phyloP scores from a whole-genome alignment of 352 stramenopile genomes.

The Phytophthora vignae region DNA sequence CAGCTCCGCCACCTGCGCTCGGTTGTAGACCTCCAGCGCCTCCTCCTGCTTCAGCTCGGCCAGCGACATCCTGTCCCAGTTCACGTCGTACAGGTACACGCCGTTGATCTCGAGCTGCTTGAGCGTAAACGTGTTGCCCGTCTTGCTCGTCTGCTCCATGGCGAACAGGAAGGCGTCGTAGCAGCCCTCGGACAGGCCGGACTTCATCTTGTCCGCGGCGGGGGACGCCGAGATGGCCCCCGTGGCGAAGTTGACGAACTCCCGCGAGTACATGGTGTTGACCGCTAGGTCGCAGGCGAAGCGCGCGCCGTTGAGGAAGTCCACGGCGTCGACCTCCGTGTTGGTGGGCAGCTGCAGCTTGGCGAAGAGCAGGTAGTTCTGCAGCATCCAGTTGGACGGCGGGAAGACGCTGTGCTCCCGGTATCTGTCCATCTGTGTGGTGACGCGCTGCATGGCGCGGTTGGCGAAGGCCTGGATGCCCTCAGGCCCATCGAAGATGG shows the following conservation, averaged over 20 bases:
- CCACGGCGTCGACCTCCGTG: conserved; percentile 58
- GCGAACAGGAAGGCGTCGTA: conserved; percentile 64
- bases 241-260: conserved; percentile 59
- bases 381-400: conserved; percentile 35
- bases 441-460: conserved; percentile 28
- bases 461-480: conserved; percentile 42
- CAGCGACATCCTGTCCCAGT: conserved; percentile 58
- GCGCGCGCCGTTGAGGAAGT: conserved; percentile 59
- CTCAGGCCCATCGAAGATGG: conserved; percentile 36
- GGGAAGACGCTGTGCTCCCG: conserved; percentile 47
- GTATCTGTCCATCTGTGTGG: conserved; percentile 37
- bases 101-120: conserved; percentile 62
- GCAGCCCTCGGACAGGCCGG: conserved; percentile 45
- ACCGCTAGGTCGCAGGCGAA: conserved; percentile 59
- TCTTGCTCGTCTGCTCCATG: conserved; percentile 62
- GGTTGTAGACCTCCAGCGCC: conserved; percentile 43
- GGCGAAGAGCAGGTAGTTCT: conserved; percentile 52
- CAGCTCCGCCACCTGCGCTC: conserved; percentile 40
- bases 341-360: conserved; percentile 59
- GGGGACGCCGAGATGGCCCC: conserved; percentile 48
- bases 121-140: conserved; percentile 54
- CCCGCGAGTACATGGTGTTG: conserved; percentile 63
- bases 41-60: conserved; percentile 54
- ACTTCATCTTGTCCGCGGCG: conserved; percentile 49
- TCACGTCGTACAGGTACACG: conserved; percentile 51